A percentile compares a stretch with the other conserved stretches of the same genome.
phyloP scores from a whole-genome alignment of 2,329 filamentous ascomycete species.

The Pseudogymnoascus sp. region DNA sequence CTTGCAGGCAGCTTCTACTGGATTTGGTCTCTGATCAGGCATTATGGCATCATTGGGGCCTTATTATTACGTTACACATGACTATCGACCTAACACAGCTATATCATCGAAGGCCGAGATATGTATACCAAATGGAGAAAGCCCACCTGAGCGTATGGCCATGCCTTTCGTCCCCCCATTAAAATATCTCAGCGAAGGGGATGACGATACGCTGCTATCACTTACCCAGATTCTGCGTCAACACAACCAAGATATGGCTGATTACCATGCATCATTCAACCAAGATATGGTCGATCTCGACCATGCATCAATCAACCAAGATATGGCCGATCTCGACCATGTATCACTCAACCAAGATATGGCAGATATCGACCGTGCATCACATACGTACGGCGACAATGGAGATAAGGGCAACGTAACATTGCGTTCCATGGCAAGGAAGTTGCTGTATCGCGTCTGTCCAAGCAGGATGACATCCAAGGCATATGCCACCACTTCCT shows the following conservation, averaged over 20 bases:
- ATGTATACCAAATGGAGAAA: background rate
- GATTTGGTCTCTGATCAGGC: too few species aligned
- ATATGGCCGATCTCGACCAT: background rate
- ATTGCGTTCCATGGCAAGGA: background rate
- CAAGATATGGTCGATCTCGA: too few species aligned
- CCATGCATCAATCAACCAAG: too few species aligned
- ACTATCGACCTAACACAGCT: background rate
- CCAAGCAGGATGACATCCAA: background rate
- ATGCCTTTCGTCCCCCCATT: background rate
- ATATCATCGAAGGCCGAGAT: background rate
- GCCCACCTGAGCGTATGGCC: background rate
- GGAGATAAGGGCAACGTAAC: background rate
- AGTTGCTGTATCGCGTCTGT: background rate
- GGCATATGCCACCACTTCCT: background rate
- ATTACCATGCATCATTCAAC: too few species aligned
- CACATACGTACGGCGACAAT: background rate
- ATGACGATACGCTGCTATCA: background rate
- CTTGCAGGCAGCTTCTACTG: too few species aligned
- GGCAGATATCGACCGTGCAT: background rate
- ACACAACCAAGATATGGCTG: too few species aligned
- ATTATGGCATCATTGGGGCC: too few species aligned
- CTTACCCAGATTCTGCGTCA: too few species aligned
- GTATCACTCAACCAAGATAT: too few species aligned
- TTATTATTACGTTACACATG: background rate
- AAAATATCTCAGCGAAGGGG: background rate